These are phyloP conservation scores for Xylaria palmicola DNA, from an alignment of 495 filamentous ascomycete species.

Conservation along the genomic window DNA sequence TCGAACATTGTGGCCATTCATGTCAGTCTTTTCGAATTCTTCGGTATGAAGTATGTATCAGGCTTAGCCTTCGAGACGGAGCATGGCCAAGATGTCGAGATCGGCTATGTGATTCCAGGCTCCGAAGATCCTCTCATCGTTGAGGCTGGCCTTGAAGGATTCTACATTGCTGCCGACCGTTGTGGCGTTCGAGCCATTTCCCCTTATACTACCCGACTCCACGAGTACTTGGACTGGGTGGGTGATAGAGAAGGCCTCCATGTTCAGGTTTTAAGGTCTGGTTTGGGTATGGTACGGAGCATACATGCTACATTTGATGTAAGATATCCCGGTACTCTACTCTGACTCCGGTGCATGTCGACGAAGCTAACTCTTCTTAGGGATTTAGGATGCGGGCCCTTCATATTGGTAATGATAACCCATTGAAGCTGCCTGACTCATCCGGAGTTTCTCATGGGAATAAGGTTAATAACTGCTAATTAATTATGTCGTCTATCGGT, in stretches of 20 bases:
- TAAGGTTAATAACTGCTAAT: not conserved
- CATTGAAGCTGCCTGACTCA: no score
- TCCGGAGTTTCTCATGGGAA: not conserved
- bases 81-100: constrained; percentile 10
- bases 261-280: not conserved
- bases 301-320: constrained; percentile 12
- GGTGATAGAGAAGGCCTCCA: constrained; percentile 3
- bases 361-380: not conserved
- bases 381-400: constrained; percentile 10
- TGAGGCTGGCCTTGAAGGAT: constrained; percentile 8
- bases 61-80: constrained; percentile 9
- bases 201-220: constrained; percentile 2
- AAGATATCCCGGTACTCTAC: not conserved
- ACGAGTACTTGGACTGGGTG: constrained; percentile 11
- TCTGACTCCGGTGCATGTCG: no score
- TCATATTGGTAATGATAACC: not conserved
- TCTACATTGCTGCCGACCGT: constrained; percentile 9
- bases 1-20: constrained; percentile 8
- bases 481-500: not conserved
- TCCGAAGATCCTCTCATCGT: constrained; percentile 5
- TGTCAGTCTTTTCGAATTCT: constrained; percentile 9
- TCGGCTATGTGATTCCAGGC: constrained; percentile 8
- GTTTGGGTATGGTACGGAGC: not conserved
- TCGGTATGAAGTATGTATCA: constrained; percentile 5
- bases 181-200: constrained; percentile 10